Base-by-base conservation (phyloP, 78 protist genomes). In the Bigelowiella natans region DNA sequence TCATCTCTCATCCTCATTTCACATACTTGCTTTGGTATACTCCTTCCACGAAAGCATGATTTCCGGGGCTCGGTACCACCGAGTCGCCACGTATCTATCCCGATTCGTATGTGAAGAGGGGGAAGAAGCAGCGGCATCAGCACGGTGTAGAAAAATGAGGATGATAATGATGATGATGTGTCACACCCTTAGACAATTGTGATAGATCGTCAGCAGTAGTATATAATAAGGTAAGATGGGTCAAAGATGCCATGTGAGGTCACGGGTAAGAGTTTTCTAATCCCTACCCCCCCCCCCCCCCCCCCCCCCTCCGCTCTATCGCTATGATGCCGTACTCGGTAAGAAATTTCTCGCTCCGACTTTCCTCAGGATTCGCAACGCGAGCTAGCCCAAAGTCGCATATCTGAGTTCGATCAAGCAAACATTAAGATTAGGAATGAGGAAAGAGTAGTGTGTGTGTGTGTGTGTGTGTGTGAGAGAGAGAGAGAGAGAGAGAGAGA, bases 1-100 rank as follows among this genome's bases (percentile, higher is more conserved):
- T n/a, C n/a, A n/a, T n/a, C n/a, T 51, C 34, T 26, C 18, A 51
- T 51, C 95, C 96, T 91, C 87, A 95, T 51, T 73, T 95, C 95
- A 40, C n/a, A n/a, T n/a, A n/a, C 93, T 40, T 30, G 64, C 83
- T 85, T 82, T 86, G 87, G 64, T 36, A 40, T 90, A 90, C 40
- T 83, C 73, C 34, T 36, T 73, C 36, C 39, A 36, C 31, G 92
- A 82, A 2, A 7, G 31, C 31, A 90, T 39, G 63, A 90, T 36
- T 38, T 90, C 92, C 0, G 92, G 92, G 31, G 92, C 92, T 31
- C 92, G 92, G 40, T 90, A 90, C 92, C 92, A 90, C 28, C 92
- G 92, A 30, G 92, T 90, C 29, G 83, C 92, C 36, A 90, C 92
- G 34, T 90, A 90, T 38, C 85, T 82, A 0, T 88, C 85, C 36